Evolutionary conservation across 73 alveolate species (phyloP).

Genomic region (Tetrahymena elliotti): DNA sequence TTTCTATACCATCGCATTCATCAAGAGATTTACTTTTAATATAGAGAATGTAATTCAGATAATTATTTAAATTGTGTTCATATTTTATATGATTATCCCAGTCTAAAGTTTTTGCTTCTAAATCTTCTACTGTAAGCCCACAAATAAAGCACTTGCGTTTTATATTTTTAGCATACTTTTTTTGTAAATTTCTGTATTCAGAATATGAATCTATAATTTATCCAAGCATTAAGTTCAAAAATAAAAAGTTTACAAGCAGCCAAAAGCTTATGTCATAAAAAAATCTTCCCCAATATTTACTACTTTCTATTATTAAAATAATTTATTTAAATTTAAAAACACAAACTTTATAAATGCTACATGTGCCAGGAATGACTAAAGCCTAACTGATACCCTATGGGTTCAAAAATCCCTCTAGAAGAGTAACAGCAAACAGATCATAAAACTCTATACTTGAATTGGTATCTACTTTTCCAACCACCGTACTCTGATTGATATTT

Average conservation of each 20-base stretch:
- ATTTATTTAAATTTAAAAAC: not conserved
- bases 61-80: constrained; percentile 50
- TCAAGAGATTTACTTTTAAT: constrained; percentile 10
- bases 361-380: not conserved
- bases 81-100: constrained; percentile 36
- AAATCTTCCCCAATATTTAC: constrained; percentile 42
- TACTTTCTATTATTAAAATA: not conserved
- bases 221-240: constrained; percentile 60
- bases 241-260: constrained; percentile 55
- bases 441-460: constrained; percentile 47
- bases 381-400: constrained; percentile 86
- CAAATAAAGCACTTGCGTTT: constrained; percentile 72
- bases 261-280: constrained; percentile 67
- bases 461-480: constrained; percentile 20
- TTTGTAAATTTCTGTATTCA: constrained; percentile 55
- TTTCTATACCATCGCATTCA: constrained; percentile 46
- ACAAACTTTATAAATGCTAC: not conserved
- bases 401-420: constrained; percentile 67
- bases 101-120: constrained; percentile 12
- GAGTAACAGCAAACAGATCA: constrained; percentile 59
- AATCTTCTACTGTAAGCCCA: constrained; percentile 57
- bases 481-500: not conserved
- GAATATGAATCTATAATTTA: constrained; percentile 73
- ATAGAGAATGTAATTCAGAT: constrained; percentile 38
- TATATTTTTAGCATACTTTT: constrained; percentile 46